phyloP scores from a whole-genome alignment of 345 rosid genomes.

The Gossypium rotundifolium region DNA sequence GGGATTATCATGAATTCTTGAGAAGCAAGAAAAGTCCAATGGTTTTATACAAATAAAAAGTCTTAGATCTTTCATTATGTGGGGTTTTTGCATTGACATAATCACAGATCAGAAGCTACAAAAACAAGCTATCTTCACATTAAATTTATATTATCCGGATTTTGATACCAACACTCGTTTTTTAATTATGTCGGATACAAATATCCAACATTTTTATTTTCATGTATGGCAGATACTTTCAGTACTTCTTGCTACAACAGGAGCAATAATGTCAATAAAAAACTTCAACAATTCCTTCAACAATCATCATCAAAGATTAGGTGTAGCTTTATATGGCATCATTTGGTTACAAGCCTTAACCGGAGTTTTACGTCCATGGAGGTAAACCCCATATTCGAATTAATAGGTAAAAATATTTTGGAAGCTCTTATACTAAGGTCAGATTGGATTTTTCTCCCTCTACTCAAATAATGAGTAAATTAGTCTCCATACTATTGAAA shows the following conservation, averaged over 20 bases:
- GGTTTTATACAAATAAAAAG: slow-evolving; percentile 1
- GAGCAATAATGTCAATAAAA: slow-evolving; percentile 69
- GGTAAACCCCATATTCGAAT: slow-evolving; percentile 7
- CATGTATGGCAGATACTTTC: slow-evolving; percentile 42
- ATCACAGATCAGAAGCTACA: neutral
- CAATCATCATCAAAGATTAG: slow-evolving; percentile 80
- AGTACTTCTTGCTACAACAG: slow-evolving; percentile 56
- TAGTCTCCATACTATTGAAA: no score
- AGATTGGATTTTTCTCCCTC: no score
- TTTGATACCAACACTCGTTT: no score
- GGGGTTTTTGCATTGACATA: neutral
- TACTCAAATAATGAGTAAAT: no score
- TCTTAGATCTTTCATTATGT: neutral
- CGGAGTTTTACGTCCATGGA: slow-evolving; percentile 56
- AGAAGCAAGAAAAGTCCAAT: slow-evolving; percentile 26
- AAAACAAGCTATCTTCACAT: neutral
- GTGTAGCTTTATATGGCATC: slow-evolving; percentile 56
- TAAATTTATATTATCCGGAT: no score
- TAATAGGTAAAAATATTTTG: no score
- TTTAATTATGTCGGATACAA: no score
- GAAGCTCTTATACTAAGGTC: no score
- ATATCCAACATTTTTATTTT: neutral
- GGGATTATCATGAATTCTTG: slow-evolving; percentile 20
- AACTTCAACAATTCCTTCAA: slow-evolving; percentile 68
- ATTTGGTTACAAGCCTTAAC: slow-evolving; percentile 71